A percentile compares a stretch with the other conserved stretches of the same genome.
Conservation (phyloP, 805 yeast genomes). For the Metschnikowia orientalis region DNA sequence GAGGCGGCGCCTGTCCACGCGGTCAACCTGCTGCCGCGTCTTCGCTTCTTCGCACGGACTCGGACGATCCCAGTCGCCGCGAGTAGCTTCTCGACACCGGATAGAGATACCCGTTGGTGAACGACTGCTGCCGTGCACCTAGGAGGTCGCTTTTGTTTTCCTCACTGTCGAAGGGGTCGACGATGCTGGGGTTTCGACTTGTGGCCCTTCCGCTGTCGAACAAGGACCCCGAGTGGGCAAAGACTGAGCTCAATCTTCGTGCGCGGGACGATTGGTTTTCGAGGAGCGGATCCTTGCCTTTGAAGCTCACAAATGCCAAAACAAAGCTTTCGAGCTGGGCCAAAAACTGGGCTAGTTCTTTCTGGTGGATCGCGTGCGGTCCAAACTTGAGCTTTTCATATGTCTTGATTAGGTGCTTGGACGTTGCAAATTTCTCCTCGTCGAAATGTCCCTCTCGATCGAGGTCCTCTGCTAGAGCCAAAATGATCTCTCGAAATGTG, state of each 20-base stretch:
- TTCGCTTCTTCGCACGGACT: too few relatives aligned
- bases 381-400: conserved; percentile 72
- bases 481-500: conserved; percentile 41
- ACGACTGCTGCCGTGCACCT: too few relatives aligned
- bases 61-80: too few relatives aligned
- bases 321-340: conserved; percentile 19
- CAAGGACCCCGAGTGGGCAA: conserved; percentile 6
- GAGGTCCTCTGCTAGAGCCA: conserved; percentile 26
- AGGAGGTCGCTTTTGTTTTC: too few relatives aligned
- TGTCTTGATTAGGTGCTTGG: conserved; percentile 31
- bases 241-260: conserved; percentile 4
- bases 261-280: conserved; percentile 1
- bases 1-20: too few relatives aligned
- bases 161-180: conserved; percentile 11
- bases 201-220: conserved; percentile 1
- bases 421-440: conserved; percentile 14
- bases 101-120: too few relatives aligned
- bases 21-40: too few relatives aligned
- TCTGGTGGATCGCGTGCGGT: conserved; percentile 53
- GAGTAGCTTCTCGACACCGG: too few relatives aligned
- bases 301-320: conserved; percentile 6
- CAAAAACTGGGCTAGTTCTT: conserved; percentile 59
- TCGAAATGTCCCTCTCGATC: conserved; percentile 10
- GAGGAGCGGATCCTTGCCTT: conserved; percentile 6
- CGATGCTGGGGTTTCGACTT: conserved; percentile 6